Conservation (phyloP, 768 basidiomycete species). For the Russula compacta region DNA sequence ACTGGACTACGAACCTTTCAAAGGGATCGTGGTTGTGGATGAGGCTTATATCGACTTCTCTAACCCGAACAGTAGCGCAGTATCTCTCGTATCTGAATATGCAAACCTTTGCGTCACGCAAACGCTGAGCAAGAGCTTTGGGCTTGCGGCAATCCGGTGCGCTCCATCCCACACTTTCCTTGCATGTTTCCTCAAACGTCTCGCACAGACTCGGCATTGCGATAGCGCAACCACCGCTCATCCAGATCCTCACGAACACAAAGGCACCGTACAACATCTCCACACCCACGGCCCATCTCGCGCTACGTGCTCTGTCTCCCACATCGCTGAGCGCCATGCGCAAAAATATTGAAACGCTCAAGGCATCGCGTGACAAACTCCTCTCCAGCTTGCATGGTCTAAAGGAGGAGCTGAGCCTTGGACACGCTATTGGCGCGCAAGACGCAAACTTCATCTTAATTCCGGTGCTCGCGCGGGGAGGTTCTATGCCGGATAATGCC, state of each 20-base stretch:
- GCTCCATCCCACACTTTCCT: constrained; percentile 20
- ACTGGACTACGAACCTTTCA: constrained; percentile 73
- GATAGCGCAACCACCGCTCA: constrained; percentile 79
- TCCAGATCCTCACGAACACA: constrained; percentile 86
- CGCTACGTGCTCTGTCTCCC: constrained; percentile 66
- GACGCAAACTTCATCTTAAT: constrained; percentile 88
- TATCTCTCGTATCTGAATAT: constrained; percentile 65
- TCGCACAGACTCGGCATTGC: constrained; percentile 75
- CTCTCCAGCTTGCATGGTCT: constrained; percentile 41
- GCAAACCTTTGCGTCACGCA: constrained; percentile 92
- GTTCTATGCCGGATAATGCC: constrained; percentile 43
- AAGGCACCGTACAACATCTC: constrained; percentile 99
- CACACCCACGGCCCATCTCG: constrained; percentile 77
- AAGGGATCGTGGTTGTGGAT: constrained; percentile 88
- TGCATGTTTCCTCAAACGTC: constrained; percentile 1
- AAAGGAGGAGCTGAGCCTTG: constrained; percentile 43
- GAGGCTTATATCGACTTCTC: constrained; percentile 98
- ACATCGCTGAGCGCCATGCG: constrained; percentile 54
- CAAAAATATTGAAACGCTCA: constrained; percentile 50
- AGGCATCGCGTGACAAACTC: constrained; percentile 48
- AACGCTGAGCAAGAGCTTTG: constrained; percentile 94
- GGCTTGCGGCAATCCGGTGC: constrained; percentile 89
- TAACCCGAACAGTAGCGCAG: constrained; percentile 49
- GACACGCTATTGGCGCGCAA: constrained; percentile 64
- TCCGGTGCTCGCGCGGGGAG: constrained; percentile 50